Base-by-base conservation (phyloP, 2,329 filamentous ascomycete genomes). In the Monosporascus sp. region DNA sequence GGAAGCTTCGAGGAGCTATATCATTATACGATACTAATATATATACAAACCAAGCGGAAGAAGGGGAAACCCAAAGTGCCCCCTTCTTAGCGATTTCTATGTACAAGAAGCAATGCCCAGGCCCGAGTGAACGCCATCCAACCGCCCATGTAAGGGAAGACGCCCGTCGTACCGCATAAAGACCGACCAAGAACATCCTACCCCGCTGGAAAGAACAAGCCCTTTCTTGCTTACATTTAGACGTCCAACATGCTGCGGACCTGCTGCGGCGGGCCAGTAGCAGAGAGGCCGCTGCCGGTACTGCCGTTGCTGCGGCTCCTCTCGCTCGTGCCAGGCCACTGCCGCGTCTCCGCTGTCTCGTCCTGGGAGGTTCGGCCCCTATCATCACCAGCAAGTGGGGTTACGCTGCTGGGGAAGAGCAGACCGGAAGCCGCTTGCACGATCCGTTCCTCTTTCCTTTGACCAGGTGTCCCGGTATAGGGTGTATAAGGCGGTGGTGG, bases 201-300 rank as follows among this genome's bases (percentile, higher is more conserved):
- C n/a, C n/a, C n/a, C n/a, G n/a, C n/a, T n/a, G n/a, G n/a, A n/a
- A n/a, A 14, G 28, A 31, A 31, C 28, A 31, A 14, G 28, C 3
- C 28, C 9, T 9, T 14, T 31, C 28, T 31, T 31, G 28, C 5
- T 2, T 14, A 31, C 3, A 11, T 11, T 65, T 67, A 84, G 15
- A 84, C 62, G 60, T 84, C 81, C 60, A 84, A 59, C 81, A 84
- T 84, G 62, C 81, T 84, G 60, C 70, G 73, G 6, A 83, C 68
- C 60, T 80, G 75, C 62, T 81, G 78, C n/a, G 79, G 78, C 51
- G 74, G 74, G n/a, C 65, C 71, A 7, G 65, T 70, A 14, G 77
- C 67, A 5, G 78, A 81, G 46, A 72, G 66, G n/a, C 68, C 69
- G 37, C 79, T 79, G 46, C 67, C 72, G 1, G 71, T 69, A 57